Base-by-base conservation (phyloP, 2,329 filamentous ascomycete species). In the Monosporascus sp. region DNA sequence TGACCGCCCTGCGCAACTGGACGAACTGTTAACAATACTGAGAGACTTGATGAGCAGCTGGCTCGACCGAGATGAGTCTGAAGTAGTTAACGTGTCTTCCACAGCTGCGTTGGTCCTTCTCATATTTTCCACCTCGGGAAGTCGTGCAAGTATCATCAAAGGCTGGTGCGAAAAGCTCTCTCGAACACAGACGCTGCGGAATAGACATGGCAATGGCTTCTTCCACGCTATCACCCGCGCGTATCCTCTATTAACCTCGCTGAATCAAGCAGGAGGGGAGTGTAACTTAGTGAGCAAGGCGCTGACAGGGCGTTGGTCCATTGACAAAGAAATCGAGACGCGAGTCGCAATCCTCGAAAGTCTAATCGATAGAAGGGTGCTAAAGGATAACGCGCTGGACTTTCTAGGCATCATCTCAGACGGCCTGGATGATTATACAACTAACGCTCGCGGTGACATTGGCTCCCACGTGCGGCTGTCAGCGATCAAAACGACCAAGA, bases 381-480 rank as follows among this genome's bases (percentile, higher is more conserved):
- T 84, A 4, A 68, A 63, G 38, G 65, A 73, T 27, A 71, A 74
- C 43, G 66, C 72, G 3, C 58, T 61, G 5, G 61, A 64, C 3
- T 79, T 84, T 53, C 56, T 81, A 1, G 61, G 64, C 0, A 57
- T 84, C 1, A 69, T 87, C 8, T 65, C 70, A 0, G 79, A 80
- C 41, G 84, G 86, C 0, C 72, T 99, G 27, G 87, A 93, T 59
- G 92, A 99, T 67, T 97, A 97, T 65, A 96, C 90, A 0, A 92
- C 90, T 3, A 93, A 90, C 60, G 86, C 92, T 16, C 80, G 91
- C 53, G 94, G 94, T 17, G 94, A 99, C 65, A 81, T 97, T 48
- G 94, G 94, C 5, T 96, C 92, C 0, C 82, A 92, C 50, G 88
- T 96, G 4, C 82, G 94, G 3, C 75, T 93, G 5, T 87, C 92